phyloP scores from a whole-genome alignment of 305 asterid genomes.

The Plantago coronopus region DNA sequence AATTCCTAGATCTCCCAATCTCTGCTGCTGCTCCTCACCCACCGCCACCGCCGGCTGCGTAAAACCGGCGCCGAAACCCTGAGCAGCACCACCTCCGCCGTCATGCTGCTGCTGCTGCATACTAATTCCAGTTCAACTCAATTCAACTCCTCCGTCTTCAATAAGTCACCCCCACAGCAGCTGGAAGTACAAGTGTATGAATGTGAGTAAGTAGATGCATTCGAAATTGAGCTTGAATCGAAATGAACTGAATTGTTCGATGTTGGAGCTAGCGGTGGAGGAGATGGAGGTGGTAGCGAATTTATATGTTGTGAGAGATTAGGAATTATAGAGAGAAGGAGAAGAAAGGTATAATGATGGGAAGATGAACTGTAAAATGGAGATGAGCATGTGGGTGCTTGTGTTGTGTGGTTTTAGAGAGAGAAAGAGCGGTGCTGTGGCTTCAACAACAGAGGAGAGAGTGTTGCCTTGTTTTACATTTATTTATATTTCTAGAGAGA shows the following conservation, averaged over 20 bases:
- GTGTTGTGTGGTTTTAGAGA: not conserved
- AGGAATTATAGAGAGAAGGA: not conserved
- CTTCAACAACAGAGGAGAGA: not conserved
- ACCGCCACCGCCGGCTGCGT: slow-evolving; percentile 2
- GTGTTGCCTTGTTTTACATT: not conserved
- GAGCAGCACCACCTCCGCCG: not conserved
- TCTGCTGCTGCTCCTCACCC: slow-evolving; percentile 22
- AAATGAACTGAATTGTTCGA: no score
- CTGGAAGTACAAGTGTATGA: not conserved
- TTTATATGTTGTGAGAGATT: not conserved
- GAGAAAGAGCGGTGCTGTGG: not conserved
- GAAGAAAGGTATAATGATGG: not conserved
- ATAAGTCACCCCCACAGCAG: not conserved
- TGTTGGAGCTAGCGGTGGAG: slow-evolving; percentile 5
- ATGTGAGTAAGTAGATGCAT: not conserved
- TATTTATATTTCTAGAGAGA: not conserved
- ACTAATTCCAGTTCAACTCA: not conserved
- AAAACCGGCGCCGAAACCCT: not conserved
- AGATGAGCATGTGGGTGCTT: not conserved
- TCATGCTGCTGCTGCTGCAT: not conserved
- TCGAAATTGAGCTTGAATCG: not conserved
- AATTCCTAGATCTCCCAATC: slow-evolving; percentile 38
- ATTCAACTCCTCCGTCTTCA: not conserved
- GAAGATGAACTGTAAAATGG: not conserved
- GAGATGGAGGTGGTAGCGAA: not conserved